These are phyloP conservation scores for Mycosphaerella arachidis DNA, from an alignment of 2,329 filamentous ascomycete genomes.

Conservation along the genomic window DNA sequence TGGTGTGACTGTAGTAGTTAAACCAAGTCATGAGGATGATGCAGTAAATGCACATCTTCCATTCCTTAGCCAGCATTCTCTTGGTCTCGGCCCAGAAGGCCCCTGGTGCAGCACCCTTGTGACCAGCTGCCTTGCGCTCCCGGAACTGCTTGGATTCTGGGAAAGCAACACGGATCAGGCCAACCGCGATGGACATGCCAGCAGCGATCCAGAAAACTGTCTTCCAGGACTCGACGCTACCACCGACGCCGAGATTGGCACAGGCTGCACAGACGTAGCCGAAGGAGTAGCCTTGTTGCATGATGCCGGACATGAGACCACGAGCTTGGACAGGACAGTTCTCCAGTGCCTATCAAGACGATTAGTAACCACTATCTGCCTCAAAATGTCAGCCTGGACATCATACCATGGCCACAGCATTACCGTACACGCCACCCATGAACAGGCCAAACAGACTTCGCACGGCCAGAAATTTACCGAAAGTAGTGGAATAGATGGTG, in stretches of 20 bases:
- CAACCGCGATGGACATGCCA: slow-evolving; percentile 63
- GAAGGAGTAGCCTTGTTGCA: slow-evolving; percentile 66
- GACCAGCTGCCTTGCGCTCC: slow-evolving; percentile 60
- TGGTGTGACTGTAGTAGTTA: slow-evolving; percentile 72
- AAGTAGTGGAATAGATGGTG: slow-evolving; percentile 71
- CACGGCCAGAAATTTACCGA: slow-evolving; percentile 62
- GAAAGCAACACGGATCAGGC: slow-evolving; percentile 62
- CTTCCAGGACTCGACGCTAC: slow-evolving; percentile 62
- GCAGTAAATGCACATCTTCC: slow-evolving; percentile 70
- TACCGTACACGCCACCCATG: slow-evolving; percentile 61
- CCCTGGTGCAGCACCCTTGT: slow-evolving; percentile 42
- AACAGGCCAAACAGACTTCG: slow-evolving; percentile 59
- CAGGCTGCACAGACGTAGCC: slow-evolving; percentile 76
- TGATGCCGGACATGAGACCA: slow-evolving; percentile 75
- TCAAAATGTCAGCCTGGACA: too few relatives aligned
- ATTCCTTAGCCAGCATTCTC: slow-evolving; percentile 64
- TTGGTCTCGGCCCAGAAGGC: slow-evolving; percentile 67
- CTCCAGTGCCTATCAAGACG: too few relatives aligned
- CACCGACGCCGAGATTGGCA: slow-evolving; percentile 69
- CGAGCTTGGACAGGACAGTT: slow-evolving; percentile 58
- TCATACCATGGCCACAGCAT: slow-evolving; percentile 55
- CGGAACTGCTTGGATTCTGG: slow-evolving; percentile 73
- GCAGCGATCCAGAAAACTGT: slow-evolving; percentile 60
- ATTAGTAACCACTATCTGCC: too few relatives aligned
- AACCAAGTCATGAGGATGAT: slow-evolving; percentile 72